Conservation (phyloP, 2,329 filamentous ascomycete species). For the Fusarium nelsonii region DNA sequence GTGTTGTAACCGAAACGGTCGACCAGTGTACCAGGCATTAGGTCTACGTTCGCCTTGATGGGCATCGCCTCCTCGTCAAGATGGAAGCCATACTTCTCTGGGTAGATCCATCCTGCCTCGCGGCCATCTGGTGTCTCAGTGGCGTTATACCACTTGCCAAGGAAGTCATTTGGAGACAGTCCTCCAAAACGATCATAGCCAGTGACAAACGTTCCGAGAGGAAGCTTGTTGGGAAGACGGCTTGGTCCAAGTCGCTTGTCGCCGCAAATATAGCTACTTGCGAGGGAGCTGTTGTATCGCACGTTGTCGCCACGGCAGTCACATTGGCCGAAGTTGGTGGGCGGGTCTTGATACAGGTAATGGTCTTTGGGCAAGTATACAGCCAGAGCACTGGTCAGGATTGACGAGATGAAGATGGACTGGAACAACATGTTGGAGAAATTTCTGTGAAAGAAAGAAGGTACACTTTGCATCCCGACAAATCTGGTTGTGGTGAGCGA, state of each 20-base stretch:
- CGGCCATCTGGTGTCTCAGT: background rate
- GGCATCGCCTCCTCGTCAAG: conserved; percentile 50
- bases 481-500: accelerated
- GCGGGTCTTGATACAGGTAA: background rate
- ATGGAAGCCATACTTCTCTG: conserved; percentile 52
- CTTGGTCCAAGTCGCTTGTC: conserved; percentile 26
- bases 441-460: accelerated
- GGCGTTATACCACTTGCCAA: conserved; percentile 25
- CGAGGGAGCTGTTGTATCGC: background rate
- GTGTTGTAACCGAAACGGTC: conserved; percentile 59
- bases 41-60: conserved; percentile 57
- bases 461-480: accelerated
- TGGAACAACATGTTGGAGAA: conserved; percentile 8
- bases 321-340: background rate
- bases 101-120: conserved; percentile 21
- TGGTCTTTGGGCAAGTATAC: conserved; percentile 4
- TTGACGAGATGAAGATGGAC: conserved; percentile 16
- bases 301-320: conserved; percentile 16
- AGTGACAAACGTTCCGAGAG: conserved; percentile 17
- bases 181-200: conserved; percentile 35
- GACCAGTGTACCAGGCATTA: conserved; percentile 56
- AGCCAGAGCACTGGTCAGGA: background rate
- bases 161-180: conserved; percentile 23
- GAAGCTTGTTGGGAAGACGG: conserved; percentile 20
- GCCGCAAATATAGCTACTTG: conserved; percentile 15